A percentile compares a stretch with the other conserved stretches of the same genome.
phyloP scores from a whole-genome alignment of 208 protist genomes.

The Trichomonas gallinae region DNA sequence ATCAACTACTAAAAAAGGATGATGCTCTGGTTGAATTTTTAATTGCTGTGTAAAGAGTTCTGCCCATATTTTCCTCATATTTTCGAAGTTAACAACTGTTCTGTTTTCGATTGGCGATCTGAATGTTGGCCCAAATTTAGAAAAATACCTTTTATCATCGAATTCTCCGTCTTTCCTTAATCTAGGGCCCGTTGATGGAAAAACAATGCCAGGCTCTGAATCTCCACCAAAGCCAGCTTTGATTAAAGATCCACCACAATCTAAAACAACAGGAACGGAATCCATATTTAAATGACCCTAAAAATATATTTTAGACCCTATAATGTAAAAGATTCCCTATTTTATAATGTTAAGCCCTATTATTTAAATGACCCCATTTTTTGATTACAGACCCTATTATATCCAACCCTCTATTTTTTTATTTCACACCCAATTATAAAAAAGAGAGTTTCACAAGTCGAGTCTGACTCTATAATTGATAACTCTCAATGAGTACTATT shows the following conservation, averaged over 20 bases:
- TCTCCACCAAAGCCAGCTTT: slow-evolving; percentile 83
- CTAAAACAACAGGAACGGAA: slow-evolving; percentile 61
- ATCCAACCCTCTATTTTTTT: no score
- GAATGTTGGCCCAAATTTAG: slow-evolving; percentile 49
- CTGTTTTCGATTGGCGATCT: slow-evolving; percentile 66
- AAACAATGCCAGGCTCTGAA: slow-evolving; percentile 80
- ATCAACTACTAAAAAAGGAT: slow-evolving; percentile 74
- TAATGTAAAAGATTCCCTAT: no score
- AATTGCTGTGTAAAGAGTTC: slow-evolving; percentile 53
- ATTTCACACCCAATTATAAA: no score
- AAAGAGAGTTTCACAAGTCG: no score
- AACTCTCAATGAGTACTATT: no score
- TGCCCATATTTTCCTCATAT: slow-evolving; percentile 85
- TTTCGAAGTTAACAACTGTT: slow-evolving; percentile 84
- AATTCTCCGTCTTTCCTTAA: slow-evolving; percentile 62
- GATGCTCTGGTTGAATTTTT: slow-evolving; percentile 64
- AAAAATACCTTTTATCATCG: neutral
- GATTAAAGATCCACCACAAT: slow-evolving; percentile 56
- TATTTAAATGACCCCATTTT: no score
- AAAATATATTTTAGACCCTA: no score
- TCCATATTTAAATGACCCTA: neutral
- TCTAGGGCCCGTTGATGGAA: slow-evolving; percentile 78
- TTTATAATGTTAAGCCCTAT: no score
- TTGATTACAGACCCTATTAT: no score
- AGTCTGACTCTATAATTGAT: no score